Base-by-base conservation (phyloP, 2,329 filamentous ascomycete genomes). In the Aureobasidium vineae region DNA sequence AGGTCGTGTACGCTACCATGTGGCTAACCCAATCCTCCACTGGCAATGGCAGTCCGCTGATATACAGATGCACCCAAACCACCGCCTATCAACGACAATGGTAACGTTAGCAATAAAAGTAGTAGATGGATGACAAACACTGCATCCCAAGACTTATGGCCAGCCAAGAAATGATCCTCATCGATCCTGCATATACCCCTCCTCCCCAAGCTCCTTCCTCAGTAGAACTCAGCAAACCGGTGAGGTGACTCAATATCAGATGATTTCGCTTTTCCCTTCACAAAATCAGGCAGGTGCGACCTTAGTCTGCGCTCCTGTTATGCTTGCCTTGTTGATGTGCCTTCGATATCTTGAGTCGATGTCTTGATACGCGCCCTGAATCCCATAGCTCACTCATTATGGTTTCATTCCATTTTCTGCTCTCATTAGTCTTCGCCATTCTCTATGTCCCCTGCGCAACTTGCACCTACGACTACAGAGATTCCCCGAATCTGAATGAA, bases 101-200 rank as follows among this genome's bases (percentile, higher is more conserved):
- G n/a, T n/a, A n/a, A n/a, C n/a, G n/a, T n/a, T n/a, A n/a, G n/a
- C n/a, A n/a, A n/a, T n/a, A n/a, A n/a, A n/a, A n/a, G n/a, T n/a
- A n/a, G n/a, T n/a, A n/a, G n/a, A n/a, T n/a, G n/a, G n/a, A n/a
- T n/a, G n/a, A n/a, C n/a, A 28, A n/a, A 21, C 10, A 31, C 19
- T 45, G 26, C 26, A n/a, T 11, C 33, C 23, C 54, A 45, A 43
- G 54, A 59, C 15, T 45, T 43, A 33, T 59, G 54, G 38, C 54
- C 53, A 45, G 54, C 40, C 54, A 59, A 59, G 54, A 41, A 43
- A 59, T 59, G 28, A 31, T 59, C 40, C 16, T 59, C 54, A 19
- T 40, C 13, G 21, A 54, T 40, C n/a, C 19, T 59, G 54, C 54
- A 45, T 59, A 33, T 19, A 28, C 54, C 54, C 40, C 40, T 43